Evolutionary conservation across 495 filamentous ascomycete genomes (phyloP).

Genomic region (Entonaema liquescens): DNA sequence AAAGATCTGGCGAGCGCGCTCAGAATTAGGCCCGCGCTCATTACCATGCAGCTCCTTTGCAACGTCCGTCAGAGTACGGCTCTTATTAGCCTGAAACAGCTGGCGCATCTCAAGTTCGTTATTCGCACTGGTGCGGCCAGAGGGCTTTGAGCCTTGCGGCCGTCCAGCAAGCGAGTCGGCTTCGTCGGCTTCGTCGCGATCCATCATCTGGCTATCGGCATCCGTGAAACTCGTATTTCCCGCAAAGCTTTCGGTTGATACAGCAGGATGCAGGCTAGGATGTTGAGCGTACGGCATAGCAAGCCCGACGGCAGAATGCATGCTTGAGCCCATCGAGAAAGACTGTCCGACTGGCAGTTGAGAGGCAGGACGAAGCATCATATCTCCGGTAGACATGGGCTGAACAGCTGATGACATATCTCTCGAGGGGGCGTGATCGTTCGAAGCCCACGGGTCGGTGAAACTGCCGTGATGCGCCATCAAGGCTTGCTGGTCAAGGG

Average conservation of each 20-base stretch:
- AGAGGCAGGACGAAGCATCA: constrained; percentile 67
- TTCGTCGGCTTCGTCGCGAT: constrained; percentile 72
- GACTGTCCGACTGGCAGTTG: constrained; percentile 63
- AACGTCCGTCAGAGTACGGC: constrained; percentile 80
- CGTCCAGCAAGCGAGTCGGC: constrained; percentile 61
- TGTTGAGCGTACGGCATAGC: constrained; percentile 61
- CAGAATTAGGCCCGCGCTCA: constrained; percentile 76
- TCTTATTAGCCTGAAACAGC: constrained; percentile 77
- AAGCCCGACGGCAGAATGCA: constrained; percentile 60
- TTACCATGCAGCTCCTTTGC: constrained; percentile 75
- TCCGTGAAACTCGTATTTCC: constrained; percentile 69
- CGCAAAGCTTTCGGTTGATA: constrained; percentile 61
- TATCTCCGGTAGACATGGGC: constrained; percentile 71
- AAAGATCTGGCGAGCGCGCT: constrained; percentile 95
- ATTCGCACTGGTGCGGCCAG: constrained; percentile 72
- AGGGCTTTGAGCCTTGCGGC: constrained; percentile 65
- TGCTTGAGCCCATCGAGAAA: constrained; percentile 58
- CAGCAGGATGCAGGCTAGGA: constrained; percentile 61
- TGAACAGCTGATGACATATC: constrained; percentile 47
- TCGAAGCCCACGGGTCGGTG: constrained; percentile 62
- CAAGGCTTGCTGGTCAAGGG: constrained; percentile 64
- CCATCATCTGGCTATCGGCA: constrained; percentile 70
- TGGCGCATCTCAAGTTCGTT: constrained; percentile 93
- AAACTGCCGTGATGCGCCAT: constrained; percentile 61
- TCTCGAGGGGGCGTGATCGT: constrained; percentile 57